These are phyloP conservation scores for Aureobasidium musti DNA, from an alignment of 2,329 filamentous ascomycete genomes.

Conservation along the genomic window DNA sequence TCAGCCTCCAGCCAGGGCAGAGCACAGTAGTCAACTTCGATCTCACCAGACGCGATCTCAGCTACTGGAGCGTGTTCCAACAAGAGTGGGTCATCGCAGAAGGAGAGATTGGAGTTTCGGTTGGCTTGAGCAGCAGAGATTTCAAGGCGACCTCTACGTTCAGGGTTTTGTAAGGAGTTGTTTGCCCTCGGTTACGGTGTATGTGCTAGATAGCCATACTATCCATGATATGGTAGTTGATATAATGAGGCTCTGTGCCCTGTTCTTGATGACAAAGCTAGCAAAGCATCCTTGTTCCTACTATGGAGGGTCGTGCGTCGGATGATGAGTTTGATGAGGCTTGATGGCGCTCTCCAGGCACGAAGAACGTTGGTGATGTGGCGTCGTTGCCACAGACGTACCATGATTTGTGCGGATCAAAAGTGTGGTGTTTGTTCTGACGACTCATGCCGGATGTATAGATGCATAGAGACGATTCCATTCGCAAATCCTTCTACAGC, in stretches of 20 bases:
- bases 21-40: conserved; percentile 40
- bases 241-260: not conserved
- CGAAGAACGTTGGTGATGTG: conserved; percentile 11
- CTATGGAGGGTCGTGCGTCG: conserved; percentile 4
- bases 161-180: not conserved
- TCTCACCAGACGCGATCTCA: conserved; percentile 45
- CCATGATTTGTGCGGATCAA: not conserved
- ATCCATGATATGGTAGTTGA: not conserved
- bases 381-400: conserved; percentile 5
- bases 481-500: not conserved
- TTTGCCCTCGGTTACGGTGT: not conserved
- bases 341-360: not conserved
- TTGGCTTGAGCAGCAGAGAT: conserved; percentile 38
- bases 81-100: conserved; percentile 43
- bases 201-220: not conserved
- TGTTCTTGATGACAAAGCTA: not conserved
- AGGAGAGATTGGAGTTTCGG: conserved; percentile 33
- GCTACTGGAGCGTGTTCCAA: conserved; percentile 45
- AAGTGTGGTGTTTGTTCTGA: not conserved
- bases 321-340: conserved; percentile 17
- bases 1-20: conserved; percentile 37
- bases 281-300: not conserved
- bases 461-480: no score
- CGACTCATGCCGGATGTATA: not conserved
- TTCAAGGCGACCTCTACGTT: conserved; percentile 24